Evolutionary conservation across 1,284 basidiomycete genomes (phyloP).

Genomic region (Somion occarium): DNA sequence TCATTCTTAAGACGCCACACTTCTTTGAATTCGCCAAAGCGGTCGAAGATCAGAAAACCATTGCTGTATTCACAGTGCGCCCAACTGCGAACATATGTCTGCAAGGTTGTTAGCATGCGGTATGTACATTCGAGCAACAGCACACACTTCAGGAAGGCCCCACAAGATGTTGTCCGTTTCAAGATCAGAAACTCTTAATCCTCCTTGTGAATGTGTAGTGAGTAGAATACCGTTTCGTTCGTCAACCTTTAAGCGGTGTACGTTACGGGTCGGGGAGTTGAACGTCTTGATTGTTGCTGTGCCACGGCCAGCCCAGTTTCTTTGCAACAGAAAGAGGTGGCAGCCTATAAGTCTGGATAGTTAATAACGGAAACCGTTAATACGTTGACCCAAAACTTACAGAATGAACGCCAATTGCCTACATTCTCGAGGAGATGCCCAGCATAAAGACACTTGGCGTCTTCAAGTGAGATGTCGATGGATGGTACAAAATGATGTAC

Average conservation of each 20-base stretch:
- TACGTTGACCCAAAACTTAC: conserved; percentile 34
- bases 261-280: conserved; percentile 31
- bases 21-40: conserved; percentile 51
- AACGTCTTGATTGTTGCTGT: conserved; percentile 30
- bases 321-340: conserved; percentile 20
- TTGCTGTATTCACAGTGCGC: conserved; percentile 74
- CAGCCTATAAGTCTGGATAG: not conserved
- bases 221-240: conserved; percentile 53
- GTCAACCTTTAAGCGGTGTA: conserved; percentile 74
- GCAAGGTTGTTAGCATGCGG: conserved; percentile 1
- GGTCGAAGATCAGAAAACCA: conserved; percentile 69
- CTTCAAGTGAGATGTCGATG: conserved; percentile 23
- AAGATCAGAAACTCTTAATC: conserved; percentile 52
- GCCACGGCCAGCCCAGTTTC: conserved; percentile 52
- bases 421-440: conserved; percentile 29
- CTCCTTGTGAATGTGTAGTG: conserved; percentile 48
- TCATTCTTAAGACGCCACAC: conserved; percentile 54
- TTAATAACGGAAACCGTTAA: not conserved
- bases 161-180: conserved; percentile 46
- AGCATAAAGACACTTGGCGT: conserved; percentile 26
- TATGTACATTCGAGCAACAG: conserved; percentile 1
- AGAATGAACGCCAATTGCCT: conserved; percentile 51
- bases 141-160: conserved; percentile 43
- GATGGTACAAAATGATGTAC: conserved; percentile 41
- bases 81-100: conserved; percentile 49